Conservation (phyloP, 768 basidiomycete species). For the Scleroderma citrinum region DNA sequence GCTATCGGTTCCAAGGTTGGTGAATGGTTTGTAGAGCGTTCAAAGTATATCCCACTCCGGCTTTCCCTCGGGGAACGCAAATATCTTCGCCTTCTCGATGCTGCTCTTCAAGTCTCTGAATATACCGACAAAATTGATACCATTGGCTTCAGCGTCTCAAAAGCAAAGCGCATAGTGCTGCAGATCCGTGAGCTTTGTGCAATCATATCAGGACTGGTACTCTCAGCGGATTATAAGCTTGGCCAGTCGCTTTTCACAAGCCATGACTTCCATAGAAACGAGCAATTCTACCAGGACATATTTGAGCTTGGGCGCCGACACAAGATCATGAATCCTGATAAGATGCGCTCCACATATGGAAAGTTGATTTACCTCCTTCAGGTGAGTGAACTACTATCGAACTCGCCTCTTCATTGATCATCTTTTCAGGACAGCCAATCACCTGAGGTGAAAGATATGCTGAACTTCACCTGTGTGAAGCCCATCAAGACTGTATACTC, state of each 20-base stretch:
- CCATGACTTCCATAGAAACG: conserved; percentile 75
- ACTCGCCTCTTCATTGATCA: neutral
- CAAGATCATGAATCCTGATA: conserved; percentile 91
- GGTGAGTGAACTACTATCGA: conserved; percentile 35
- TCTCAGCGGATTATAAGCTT: conserved; percentile 81
- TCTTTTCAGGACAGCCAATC: conserved; percentile 69
- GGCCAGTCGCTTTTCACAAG: conserved; percentile 84
- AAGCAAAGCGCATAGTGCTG: conserved; percentile 81
- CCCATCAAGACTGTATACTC: conserved; percentile 72
- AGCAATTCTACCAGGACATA: conserved; percentile 70
- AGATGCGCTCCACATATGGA: conserved; percentile 86
- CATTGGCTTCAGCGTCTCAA: conserved; percentile 68
- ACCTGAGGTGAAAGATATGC: conserved; percentile 73
- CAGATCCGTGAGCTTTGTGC: conserved; percentile 86
- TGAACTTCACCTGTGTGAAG: conserved; percentile 72
- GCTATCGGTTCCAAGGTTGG: conserved; percentile 56
- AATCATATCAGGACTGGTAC: conserved; percentile 76
- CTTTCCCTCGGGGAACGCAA: conserved; percentile 73
- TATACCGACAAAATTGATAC: conserved; percentile 91
- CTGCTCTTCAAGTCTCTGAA: conserved; percentile 78
- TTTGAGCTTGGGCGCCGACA: conserved; percentile 82
- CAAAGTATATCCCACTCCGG: conserved; percentile 77
- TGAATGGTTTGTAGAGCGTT: conserved; percentile 81
- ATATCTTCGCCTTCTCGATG: conserved; percentile 78
- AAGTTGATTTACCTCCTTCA: conserved; percentile 81